Percentiles rank a stretch among this genome's conserved stretches.
Evolutionary conservation across 495 filamentous ascomycete species (phyloP).

Genomic region (Chaetomium tenue): DNA sequence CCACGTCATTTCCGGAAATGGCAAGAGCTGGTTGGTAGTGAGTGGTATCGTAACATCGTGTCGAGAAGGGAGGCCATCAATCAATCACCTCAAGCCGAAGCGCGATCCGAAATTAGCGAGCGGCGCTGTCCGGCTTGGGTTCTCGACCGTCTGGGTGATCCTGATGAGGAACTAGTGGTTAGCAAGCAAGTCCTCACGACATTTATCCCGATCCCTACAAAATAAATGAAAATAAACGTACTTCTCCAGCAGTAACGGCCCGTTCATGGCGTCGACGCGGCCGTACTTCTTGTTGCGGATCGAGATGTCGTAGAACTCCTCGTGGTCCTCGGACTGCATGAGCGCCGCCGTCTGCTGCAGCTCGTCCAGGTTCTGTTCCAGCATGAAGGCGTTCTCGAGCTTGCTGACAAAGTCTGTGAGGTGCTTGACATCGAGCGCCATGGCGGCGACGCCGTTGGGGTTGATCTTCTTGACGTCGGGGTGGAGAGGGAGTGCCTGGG

Average conservation of each 20-base stretch:
- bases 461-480: conserved; percentile 79
- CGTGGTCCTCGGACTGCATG: conserved; percentile 82
- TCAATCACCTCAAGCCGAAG: conserved; percentile 62
- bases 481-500: conserved; percentile 75
- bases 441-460: conserved; percentile 74
- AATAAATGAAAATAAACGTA: conserved; percentile 32
- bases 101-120: conserved; percentile 65
- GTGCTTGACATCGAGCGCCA: conserved; percentile 79
- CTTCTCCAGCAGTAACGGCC: conserved; percentile 86
- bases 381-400: conserved; percentile 71
- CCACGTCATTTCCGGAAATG: conserved; percentile 2
- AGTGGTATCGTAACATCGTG: neutral
- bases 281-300: conserved; percentile 89
- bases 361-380: conserved; percentile 85
- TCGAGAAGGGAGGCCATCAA: neutral
- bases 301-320: conserved; percentile 90
- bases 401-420: conserved; percentile 80
- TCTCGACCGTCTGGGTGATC: conserved; percentile 63
- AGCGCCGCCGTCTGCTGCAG: conserved; percentile 83
- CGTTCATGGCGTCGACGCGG: conserved; percentile 84
- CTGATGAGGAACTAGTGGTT: conserved; percentile 36
- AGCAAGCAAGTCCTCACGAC: neutral
- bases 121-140: conserved; percentile 56
- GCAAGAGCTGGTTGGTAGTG: neutral
- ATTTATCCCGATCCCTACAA: neutral